phyloP scores from a whole-genome alignment of 257 asterid genomes.

The Nicotiana paniculata region DNA sequence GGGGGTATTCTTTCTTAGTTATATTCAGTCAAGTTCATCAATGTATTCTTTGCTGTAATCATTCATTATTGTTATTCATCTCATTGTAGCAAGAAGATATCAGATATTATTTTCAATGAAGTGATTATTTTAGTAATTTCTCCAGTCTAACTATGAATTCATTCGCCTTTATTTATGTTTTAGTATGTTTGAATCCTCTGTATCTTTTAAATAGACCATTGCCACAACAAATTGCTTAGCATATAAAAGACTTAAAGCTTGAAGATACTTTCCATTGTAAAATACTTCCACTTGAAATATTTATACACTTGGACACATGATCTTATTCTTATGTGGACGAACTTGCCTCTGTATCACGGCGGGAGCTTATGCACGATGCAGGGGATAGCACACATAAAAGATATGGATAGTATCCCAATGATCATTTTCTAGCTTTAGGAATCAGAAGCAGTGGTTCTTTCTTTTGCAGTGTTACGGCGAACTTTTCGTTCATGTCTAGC shows the following conservation, averaged over 20 bases:
- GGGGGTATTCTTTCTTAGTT: conserved; percentile 1
- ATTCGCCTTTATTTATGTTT: neutral
- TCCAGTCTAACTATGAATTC: neutral
- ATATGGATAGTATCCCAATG: neutral
- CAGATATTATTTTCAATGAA: neutral
- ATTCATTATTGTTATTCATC: neutral
- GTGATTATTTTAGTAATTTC: neutral
- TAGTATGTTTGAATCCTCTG: neutral
- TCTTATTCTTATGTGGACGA: neutral
- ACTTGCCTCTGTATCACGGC: neutral
- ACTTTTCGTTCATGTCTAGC: conserved; percentile 21
- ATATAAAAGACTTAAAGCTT: too few species aligned
- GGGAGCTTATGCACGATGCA: neutral
- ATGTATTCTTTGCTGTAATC: neutral
- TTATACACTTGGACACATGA: neutral
- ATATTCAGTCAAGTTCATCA: conserved; percentile 1
- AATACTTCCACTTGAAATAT: neutral
- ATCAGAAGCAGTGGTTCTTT: conserved; percentile 22
- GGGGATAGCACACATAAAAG: neutral
- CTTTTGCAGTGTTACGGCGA: conserved; percentile 22
- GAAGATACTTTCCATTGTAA: too few species aligned
- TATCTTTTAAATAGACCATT: too few species aligned
- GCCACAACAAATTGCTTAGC: neutral
- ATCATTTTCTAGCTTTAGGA: conserved; percentile 25
- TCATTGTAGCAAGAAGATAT: neutral